Base-by-base conservation (phyloP, 2,329 filamentous ascomycete species). In the Tolypocladium ophioglossoides region DNA sequence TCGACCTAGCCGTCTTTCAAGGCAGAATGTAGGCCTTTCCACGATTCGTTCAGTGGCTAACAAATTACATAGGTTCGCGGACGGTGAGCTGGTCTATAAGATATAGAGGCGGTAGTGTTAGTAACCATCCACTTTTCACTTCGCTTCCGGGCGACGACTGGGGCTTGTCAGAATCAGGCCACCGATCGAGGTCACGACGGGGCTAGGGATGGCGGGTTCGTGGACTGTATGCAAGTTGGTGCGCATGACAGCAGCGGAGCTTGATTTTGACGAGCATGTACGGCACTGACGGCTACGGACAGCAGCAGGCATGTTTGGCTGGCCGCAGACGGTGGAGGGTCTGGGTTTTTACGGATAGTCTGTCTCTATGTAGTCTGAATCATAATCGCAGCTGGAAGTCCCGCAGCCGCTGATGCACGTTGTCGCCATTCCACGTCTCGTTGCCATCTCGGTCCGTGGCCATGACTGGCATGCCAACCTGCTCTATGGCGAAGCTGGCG, bases 401-500 rank as follows among this genome's bases (percentile, higher is more conserved):
- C 10, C 68, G 64, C 57, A 85, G 65, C 52, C 84, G 73, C 22
- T 78, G 72, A 6, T 75, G 66, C 5, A 85, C 79, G 27, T 64
- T 65, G 7, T 76, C 73, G 2, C 78, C 80, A 63, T 86, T 87
- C 83, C 84, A 87, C 20, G 72, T 78, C 68, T 86, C 83, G 24
- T 63, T 60, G 7, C 74, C 77, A 4, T 72, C 60, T 10, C 68
- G 70, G 52, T 76, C 70, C 50, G 64, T 63, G 2, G 66, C 72
- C 14, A 91, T 64, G 1, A 68, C 67, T 0, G 92, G 92, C 68
- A 95, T 82, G 0, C 94, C 92, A 52, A 95, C 84, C 69, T 99
- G 94, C 71, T 99, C 91, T 63, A 99, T 95, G 18, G 89, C 89
- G 69, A 96, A 94, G 64, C 91, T 91, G 9, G 94, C 92, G 2